These are phyloP conservation scores for Kickxella alabastrina DNA, from an alignment of 192 early-diverging fungal species.

Conservation along the genomic window DNA sequence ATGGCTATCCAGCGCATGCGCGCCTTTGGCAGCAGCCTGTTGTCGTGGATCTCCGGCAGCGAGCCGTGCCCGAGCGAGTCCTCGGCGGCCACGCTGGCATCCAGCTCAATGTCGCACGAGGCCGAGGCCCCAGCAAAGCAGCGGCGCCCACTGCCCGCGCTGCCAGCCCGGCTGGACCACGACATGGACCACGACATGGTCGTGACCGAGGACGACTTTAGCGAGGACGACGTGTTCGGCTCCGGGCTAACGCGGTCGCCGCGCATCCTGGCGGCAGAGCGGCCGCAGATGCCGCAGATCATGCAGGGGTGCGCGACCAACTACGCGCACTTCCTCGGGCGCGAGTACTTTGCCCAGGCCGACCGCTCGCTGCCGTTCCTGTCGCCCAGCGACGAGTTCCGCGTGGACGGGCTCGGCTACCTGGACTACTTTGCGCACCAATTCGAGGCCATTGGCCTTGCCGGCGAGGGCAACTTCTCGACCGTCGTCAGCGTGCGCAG, in stretches of 20 bases:
- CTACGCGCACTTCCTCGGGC: constrained; percentile 45
- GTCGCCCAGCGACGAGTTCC: constrained; percentile 25
- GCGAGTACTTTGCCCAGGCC: constrained; percentile 30
- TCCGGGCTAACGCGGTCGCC: constrained; percentile 14
- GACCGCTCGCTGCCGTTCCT: constrained; percentile 36
- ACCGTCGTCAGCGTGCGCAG: constrained; percentile 74
- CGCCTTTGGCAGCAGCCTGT: constrained; percentile 6
- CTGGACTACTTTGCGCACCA: constrained; percentile 67
- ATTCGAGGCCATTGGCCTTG: constrained; percentile 59
- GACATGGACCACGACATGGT: constrained; percentile 14
- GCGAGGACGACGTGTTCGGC: constrained; percentile 33
- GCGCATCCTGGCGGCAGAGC: constrained; percentile 28
- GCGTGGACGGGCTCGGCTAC: constrained; percentile 34
- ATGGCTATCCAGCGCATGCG: constrained; percentile 8
- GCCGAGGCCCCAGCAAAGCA: neutral
- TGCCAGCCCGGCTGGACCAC: constrained; percentile 17
- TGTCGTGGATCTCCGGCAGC: constrained; percentile 27
- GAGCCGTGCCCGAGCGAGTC: constrained; percentile 33
- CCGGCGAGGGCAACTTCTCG: constrained; percentile 83
- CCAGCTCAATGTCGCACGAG: neutral
- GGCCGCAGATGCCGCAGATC: constrained; percentile 49
- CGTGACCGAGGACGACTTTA: neutral
- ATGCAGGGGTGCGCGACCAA: constrained; percentile 45
- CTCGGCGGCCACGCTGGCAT: constrained; percentile 35
- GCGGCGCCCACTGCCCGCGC: too few relatives aligned